Conservation (phyloP, 192 early-diverging fungal species). For the Glomus cerebriforme region DNA sequence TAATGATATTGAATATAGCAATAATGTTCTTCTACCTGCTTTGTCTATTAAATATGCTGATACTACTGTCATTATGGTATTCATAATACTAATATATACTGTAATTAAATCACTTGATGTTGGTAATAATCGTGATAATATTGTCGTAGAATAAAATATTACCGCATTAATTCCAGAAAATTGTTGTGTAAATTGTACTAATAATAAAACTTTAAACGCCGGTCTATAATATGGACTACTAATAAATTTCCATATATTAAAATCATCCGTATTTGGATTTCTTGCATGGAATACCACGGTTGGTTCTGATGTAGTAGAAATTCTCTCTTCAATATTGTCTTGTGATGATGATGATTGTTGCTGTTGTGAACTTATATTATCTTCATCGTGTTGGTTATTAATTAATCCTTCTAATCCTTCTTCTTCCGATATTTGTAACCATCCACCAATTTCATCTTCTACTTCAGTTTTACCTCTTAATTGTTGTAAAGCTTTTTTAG, state of each 20-base stretch:
- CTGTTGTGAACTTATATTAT: slow-evolving; percentile 29
- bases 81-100: slow-evolving; percentile 75
- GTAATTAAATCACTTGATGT: slow-evolving; percentile 71
- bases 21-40: slow-evolving; percentile 69
- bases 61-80: slow-evolving; percentile 70
- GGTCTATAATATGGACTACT: slow-evolving; percentile 55
- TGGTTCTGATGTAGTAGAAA: slow-evolving; percentile 17
- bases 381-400: slow-evolving; percentile 18
- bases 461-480: slow-evolving; percentile 58
- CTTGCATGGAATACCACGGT: slow-evolving; percentile 19
- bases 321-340: background rate
- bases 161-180: slow-evolving; percentile 90
- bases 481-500: slow-evolving; percentile 54
- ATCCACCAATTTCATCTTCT: slow-evolving; percentile 54
- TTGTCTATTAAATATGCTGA: slow-evolving; percentile 76
- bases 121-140: slow-evolving; percentile 65
- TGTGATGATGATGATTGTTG: slow-evolving; percentile 29
- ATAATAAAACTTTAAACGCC: slow-evolving; percentile 63
- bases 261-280: slow-evolving; percentile 10
- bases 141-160: slow-evolving; percentile 81
- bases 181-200: slow-evolving; percentile 82
- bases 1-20: slow-evolving; percentile 59
- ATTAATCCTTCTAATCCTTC: slow-evolving; percentile 22
- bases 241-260: slow-evolving; percentile 49
- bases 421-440: slow-evolving; percentile 42